Evolutionary conservation across 257 asterid genomes (phyloP).

Genomic region (Penstemon barbatus): DNA sequence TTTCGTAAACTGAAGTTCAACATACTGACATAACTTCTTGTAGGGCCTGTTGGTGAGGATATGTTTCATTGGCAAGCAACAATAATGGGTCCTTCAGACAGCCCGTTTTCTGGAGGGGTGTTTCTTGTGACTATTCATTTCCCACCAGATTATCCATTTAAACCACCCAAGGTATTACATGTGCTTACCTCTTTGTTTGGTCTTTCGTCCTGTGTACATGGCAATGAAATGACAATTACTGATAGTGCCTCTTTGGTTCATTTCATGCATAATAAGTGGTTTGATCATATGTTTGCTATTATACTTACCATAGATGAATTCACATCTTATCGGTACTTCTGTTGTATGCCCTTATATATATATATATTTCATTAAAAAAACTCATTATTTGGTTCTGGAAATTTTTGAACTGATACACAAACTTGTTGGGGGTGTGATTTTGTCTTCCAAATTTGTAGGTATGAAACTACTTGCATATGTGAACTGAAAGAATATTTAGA

Average conservation of each 20-base stretch:
- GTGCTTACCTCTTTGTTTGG: background rate
- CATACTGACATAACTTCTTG: background rate
- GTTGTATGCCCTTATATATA: too few relatives aligned
- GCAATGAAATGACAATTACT: background rate
- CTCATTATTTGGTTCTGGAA: background rate
- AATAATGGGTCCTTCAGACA: conserved; percentile 72
- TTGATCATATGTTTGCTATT: background rate
- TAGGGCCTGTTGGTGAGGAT: conserved; percentile 73
- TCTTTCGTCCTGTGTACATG: background rate
- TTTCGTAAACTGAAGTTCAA: background rate
- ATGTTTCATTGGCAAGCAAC: conserved; percentile 85
- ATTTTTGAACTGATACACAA: background rate
- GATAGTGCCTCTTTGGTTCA: too few relatives aligned
- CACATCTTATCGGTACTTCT: background rate
- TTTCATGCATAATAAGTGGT: background rate
- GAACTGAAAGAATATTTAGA: background rate
- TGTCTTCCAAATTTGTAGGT: background rate
- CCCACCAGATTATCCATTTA: conserved; percentile 79
- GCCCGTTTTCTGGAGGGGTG: conserved; percentile 74
- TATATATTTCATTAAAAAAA: too few relatives aligned
- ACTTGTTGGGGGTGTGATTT: background rate
- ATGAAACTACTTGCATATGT: background rate
- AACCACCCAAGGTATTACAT: conserved; percentile 66
- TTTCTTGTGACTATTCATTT: conserved; percentile 66
- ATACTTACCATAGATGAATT: background rate